Conservation (phyloP, 2,329 filamentous ascomycete species). For the Aspergillus transmontanensis region DNA sequence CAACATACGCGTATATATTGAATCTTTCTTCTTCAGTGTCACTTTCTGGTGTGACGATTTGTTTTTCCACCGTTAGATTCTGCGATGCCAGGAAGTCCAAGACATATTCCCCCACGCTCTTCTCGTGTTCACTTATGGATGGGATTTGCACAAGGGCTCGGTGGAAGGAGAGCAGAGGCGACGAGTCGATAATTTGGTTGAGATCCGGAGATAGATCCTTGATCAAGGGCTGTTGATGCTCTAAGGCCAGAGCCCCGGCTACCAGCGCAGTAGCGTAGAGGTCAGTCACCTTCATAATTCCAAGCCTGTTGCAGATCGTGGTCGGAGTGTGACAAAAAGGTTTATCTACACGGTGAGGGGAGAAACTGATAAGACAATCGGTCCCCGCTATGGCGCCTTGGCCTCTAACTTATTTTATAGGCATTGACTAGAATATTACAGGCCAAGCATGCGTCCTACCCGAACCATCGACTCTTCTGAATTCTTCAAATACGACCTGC, state of each 20-base stretch:
- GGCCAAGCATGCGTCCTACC: too few species aligned
- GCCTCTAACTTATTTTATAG: too few species aligned
- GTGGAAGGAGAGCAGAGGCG: background rate
- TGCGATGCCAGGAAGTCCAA: background rate
- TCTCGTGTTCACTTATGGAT: background rate
- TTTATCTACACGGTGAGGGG: background rate
- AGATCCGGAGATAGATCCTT: background rate
- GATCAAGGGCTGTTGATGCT: background rate
- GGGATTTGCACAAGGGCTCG: background rate
- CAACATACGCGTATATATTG: background rate
- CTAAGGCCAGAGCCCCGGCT: background rate
- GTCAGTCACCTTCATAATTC: background rate
- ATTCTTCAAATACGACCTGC: too few species aligned
- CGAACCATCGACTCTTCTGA: too few species aligned
- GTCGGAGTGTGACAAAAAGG: background rate
- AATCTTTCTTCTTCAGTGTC: background rate
- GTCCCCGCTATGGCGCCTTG: background rate
- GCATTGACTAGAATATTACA: too few species aligned
- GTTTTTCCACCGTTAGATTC: background rate
- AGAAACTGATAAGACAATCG: background rate
- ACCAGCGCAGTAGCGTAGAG: background rate
- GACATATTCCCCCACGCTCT: background rate
- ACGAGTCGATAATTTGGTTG: background rate
- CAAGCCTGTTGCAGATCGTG: fast-evolving
- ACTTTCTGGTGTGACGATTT: background rate